Percentiles rank a stretch among this genome's conserved stretches.
These are phyloP conservation scores for Apiospora kogelbergensis DNA, from an alignment of 2,329 filamentous ascomycete species.

Conservation along the genomic window DNA sequence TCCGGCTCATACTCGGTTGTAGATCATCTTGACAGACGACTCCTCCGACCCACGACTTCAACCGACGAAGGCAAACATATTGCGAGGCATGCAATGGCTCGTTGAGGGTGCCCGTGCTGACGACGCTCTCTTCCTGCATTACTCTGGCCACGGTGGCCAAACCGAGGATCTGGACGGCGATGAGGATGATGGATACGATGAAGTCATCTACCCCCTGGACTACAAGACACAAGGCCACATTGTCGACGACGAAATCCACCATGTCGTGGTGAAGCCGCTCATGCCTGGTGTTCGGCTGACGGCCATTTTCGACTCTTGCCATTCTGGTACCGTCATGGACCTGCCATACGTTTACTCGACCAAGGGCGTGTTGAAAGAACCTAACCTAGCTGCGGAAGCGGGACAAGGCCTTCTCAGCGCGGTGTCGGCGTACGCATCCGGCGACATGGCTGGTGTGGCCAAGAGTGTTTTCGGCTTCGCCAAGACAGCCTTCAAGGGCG, in stretches of 20 bases:
- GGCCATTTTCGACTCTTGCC: slow-evolving; percentile 66
- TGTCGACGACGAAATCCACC: slow-evolving; percentile 80
- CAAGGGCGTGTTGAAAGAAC: slow-evolving; percentile 67
- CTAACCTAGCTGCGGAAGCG: slow-evolving; percentile 67
- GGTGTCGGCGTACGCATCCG: slow-evolving; percentile 59
- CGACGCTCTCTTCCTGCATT: slow-evolving; percentile 70
- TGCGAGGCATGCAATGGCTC: slow-evolving; percentile 75
- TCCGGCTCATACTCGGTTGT: not conserved
- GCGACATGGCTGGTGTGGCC: slow-evolving; percentile 81
- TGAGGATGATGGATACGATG: slow-evolving; percentile 79
- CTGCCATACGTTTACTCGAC: slow-evolving; percentile 70
- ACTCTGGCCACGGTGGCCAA: slow-evolving; percentile 69
- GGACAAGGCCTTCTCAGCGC: slow-evolving; percentile 62
- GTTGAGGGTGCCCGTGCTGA: slow-evolving; percentile 70
- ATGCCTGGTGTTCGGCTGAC: slow-evolving; percentile 58
- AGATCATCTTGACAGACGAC: slow-evolving; percentile 72
- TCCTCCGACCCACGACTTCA: slow-evolving; percentile 67
- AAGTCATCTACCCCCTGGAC: slow-evolving; percentile 82
- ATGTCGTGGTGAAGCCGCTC: slow-evolving; percentile 64
- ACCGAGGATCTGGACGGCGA: slow-evolving; percentile 77
- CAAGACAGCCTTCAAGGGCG: slow-evolving; percentile 82
- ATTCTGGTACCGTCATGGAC: slow-evolving; percentile 66
- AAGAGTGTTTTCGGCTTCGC: slow-evolving; percentile 79
- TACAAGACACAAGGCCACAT: slow-evolving; percentile 79
- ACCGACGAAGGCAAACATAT: slow-evolving; percentile 74